These are phyloP conservation scores for Cladorrhinum sp. DNA, from an alignment of 2,329 filamentous ascomycete species.

Conservation along the genomic window DNA sequence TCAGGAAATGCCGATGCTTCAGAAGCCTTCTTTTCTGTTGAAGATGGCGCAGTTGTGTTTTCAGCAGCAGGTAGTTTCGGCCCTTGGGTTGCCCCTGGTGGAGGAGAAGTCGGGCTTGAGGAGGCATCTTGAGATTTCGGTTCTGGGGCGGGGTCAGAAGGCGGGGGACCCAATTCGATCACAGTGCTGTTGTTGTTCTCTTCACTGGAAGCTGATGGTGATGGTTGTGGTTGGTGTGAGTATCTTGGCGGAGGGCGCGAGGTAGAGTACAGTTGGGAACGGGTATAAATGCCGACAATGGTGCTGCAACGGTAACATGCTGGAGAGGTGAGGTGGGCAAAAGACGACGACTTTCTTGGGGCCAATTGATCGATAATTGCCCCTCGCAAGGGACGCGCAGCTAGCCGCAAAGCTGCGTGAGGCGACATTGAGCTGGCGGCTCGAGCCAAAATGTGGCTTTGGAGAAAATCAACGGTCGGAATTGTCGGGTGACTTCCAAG, in stretches of 20 bases:
- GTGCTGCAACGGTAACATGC: conserved; percentile 32
- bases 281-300: conserved; percentile 15
- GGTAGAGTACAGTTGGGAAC: conserved; percentile 32
- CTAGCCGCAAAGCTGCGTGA: conserved; percentile 24
- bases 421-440: conserved; percentile 25
- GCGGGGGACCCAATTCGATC: conserved; percentile 3
- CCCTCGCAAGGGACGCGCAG: conserved; percentile 23
- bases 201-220: not conserved
- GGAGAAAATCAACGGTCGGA: not conserved
- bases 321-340: conserved; percentile 12
- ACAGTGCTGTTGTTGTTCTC: conserved; percentile 4
- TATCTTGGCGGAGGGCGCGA: conserved; percentile 25
- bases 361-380: conserved; percentile 19
- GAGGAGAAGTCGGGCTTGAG: not conserved
- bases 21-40: not conserved
- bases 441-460: conserved; percentile 19
- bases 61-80: not conserved
- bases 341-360: not conserved
- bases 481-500: conserved; percentile 1
- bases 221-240: conserved; percentile 11
- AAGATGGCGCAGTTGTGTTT: not conserved
- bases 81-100: not conserved
- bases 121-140: not conserved
- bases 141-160: not conserved
- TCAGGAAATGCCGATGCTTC: not conserved